phyloP scores from a whole-genome alignment of 805 yeast species.

The Candida krabiensis region DNA sequence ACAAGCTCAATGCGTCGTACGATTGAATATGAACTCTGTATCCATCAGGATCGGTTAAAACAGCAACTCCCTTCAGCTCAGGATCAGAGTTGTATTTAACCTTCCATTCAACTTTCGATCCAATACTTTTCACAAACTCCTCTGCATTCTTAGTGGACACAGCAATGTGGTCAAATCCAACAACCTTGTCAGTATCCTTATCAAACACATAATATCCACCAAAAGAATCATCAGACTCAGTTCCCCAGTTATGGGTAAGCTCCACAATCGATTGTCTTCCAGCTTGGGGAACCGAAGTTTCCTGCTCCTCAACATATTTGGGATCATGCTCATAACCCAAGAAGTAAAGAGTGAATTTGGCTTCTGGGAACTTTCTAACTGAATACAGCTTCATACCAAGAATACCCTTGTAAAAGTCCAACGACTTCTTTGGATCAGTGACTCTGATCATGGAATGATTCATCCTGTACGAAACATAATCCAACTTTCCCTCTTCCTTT shows the following conservation, averaged over 20 bases:
- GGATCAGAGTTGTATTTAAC: slow-evolving; percentile 53
- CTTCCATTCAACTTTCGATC: slow-evolving; percentile 54
- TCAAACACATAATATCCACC: slow-evolving; percentile 81
- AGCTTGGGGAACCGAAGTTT: slow-evolving; percentile 35
- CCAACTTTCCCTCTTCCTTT: slow-evolving; percentile 42
- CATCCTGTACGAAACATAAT: slow-evolving; percentile 47
- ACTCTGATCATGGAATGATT: slow-evolving; percentile 94
- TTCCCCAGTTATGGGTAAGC: slow-evolving; percentile 94
- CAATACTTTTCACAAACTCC: slow-evolving; percentile 50
- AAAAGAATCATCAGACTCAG: slow-evolving; percentile 75
- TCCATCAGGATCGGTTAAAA: slow-evolving; percentile 87
- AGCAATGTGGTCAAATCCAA: slow-evolving; percentile 88
- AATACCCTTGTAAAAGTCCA: slow-evolving; percentile 74
- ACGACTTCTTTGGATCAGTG: slow-evolving; percentile 74
- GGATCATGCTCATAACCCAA: slow-evolving; percentile 64
- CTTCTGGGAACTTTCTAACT: slow-evolving; percentile 56
- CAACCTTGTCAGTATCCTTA: slow-evolving; percentile 45
- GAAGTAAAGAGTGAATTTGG: slow-evolving; percentile 84
- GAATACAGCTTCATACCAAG: slow-evolving; percentile 78
- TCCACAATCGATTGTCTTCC: slow-evolving; percentile 73
- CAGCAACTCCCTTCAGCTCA: slow-evolving; percentile 60
- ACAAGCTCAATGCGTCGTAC: slow-evolving; percentile 24
- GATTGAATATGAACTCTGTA: slow-evolving; percentile 71
- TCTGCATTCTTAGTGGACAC: slow-evolving; percentile 66
- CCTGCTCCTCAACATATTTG: slow-evolving; percentile 42